These are phyloP conservation scores for Coemansia sp. DNA, from an alignment of 192 early-diverging fungal genomes.

Conservation along the genomic window DNA sequence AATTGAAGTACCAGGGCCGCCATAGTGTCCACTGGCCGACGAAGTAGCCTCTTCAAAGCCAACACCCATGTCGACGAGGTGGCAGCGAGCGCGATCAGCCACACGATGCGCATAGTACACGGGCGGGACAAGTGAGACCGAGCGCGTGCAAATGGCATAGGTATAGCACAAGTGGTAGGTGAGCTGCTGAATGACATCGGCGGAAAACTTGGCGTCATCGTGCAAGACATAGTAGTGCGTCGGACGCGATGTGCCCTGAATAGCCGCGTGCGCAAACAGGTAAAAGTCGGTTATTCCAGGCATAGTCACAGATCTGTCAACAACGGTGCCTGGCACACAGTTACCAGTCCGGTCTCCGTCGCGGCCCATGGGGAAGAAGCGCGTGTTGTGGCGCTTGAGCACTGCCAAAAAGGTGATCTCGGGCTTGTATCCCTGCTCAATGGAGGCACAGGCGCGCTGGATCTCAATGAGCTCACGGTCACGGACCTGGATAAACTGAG, in stretches of 20 bases:
- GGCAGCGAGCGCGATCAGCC: conserved; percentile 83
- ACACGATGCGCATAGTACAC: conserved; percentile 95
- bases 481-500: conserved; percentile 78
- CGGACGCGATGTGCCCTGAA: conserved; percentile 92
- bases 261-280: conserved; percentile 84
- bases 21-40: conserved; percentile 32
- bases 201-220: conserved; percentile 80
- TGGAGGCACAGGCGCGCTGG: conserved; percentile 56
- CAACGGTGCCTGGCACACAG: conserved; percentile 77
- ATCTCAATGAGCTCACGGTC: conserved; percentile 76
- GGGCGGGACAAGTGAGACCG: conserved; percentile 84
- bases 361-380: conserved; percentile 69
- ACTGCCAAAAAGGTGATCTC: conserved; percentile 70
- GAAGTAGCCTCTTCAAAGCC: conserved; percentile 43
- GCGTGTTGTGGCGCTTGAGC: conserved; percentile 82
- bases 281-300: conserved; percentile 87
- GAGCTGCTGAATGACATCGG: conserved; percentile 80
- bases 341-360: conserved; percentile 78
- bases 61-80: conserved; percentile 50
- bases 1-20: not conserved
- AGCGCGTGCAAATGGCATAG: conserved; percentile 84
- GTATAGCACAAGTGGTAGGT: conserved; percentile 90
- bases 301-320: conserved; percentile 72
- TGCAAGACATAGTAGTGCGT: conserved; percentile 89
- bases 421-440: conserved; percentile 74